Conservation (phyloP, 208 protist species). For the Trypanosomatidae sp. region DNA sequence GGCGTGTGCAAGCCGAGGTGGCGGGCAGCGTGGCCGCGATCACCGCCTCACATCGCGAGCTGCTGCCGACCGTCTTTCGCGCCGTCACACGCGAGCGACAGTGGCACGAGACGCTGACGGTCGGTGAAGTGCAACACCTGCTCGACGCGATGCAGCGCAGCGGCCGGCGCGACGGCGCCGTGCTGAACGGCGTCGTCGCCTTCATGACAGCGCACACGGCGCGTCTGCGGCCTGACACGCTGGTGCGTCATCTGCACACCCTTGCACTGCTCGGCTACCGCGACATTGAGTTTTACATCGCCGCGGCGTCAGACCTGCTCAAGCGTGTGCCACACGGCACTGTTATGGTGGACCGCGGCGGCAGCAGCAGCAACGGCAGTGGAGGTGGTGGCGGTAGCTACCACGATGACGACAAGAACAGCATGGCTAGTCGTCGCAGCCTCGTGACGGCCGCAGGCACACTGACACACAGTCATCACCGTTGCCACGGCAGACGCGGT, state of each 20-base stretch:
- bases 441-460: no score
- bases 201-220: conserved; percentile 23
- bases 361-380: background rate
- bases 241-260: conserved; percentile 35
- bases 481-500: background rate
- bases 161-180: conserved; percentile 15
- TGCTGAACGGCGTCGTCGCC: conserved; percentile 44
- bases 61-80: conserved; percentile 41
- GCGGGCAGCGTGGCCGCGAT: conserved; percentile 26
- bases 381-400: background rate
- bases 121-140: conserved; percentile 25
- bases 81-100: conserved; percentile 25
- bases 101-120: conserved; percentile 26
- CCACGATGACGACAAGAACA: background rate
- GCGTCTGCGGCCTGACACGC: conserved; percentile 23
- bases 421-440: no score
- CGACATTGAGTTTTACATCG: conserved; percentile 62
- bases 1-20: conserved; percentile 39
- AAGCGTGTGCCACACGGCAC: conserved; percentile 6
- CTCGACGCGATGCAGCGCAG: conserved; percentile 34
- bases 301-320: conserved; percentile 41
- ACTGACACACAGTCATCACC: no score
- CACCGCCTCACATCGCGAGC: conserved; percentile 17
- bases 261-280: conserved; percentile 46
- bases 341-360: no score